Base-by-base conservation (phyloP, 177 flowering plant genomes). In the Vitis hybrid region DNA sequence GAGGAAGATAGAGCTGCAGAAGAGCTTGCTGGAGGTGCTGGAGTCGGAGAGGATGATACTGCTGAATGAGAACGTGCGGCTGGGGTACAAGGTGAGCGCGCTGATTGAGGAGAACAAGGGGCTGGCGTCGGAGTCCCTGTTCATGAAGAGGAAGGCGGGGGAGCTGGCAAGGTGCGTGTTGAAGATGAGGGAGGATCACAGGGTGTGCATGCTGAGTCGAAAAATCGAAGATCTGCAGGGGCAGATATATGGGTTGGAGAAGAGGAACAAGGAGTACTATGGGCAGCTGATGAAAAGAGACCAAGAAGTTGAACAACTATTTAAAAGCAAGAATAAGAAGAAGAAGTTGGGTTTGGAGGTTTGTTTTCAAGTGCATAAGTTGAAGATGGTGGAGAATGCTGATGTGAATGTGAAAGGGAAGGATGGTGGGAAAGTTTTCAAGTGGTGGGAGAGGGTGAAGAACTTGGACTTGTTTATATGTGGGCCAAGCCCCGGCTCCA, bases 161-260 rank as follows among this genome's bases (percentile, higher is more conserved):
- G 91, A 91, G 78, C 76, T 89, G 11, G 93, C 90, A 0, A 62
- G 87, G 82, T 87, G 90, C 30, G 70, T 88, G 79, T 69, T 91
- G 79, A 86, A 79, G 79, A 70, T 86, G 84, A 80, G 89, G 70
- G 93, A 87, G 50, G 91, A 90, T 65, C 89, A 84, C 16, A 69
- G 90, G 68, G 89, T 84, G 9, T 81, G 73, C 27, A 24, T 82
- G 72, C 75, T 91, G 52, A 80, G 79, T 21, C 73, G 80, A 6
- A 84, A 82, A 56, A 87, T 91, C 15, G 94, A 88, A 74, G 87
- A 88, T 67, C 82, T 91, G 61, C 89, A 87, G 65, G 84, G 78
- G 12, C 92, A 91, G 70, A 81, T 91, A 7, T 67, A 76, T 24
- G 84, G 81, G 49, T 67, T 91, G 78, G 97, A 91, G 87, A 82